phyloP scores from a whole-genome alignment of 352 stramenopile species.

The Globisporangium okanoganense region DNA sequence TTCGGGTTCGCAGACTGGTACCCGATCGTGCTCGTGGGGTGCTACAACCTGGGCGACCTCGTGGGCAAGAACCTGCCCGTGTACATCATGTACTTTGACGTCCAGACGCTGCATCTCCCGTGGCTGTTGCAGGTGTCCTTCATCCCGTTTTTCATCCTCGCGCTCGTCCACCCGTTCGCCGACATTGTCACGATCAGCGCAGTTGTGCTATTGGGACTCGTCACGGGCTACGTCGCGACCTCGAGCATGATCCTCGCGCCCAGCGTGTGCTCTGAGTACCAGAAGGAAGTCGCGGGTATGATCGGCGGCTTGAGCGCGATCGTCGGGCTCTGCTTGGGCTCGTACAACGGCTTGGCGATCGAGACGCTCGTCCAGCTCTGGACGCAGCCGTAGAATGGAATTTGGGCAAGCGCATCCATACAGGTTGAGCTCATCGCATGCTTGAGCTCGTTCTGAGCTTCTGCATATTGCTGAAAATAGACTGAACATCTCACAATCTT shows the following conservation, averaged over 20 bases:
- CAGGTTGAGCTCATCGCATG: not conserved
- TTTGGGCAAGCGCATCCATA: not conserved
- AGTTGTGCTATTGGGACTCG: constrained; percentile 54
- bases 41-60: constrained; percentile 74
- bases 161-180: constrained; percentile 48
- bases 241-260: constrained; percentile 72
- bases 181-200: constrained; percentile 49
- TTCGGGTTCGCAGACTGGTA: constrained; percentile 65
- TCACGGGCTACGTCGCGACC: constrained; percentile 78
- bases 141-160: constrained; percentile 64
- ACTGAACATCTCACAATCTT: not conserved
- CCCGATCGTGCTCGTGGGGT: constrained; percentile 66
- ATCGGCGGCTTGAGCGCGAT: constrained; percentile 67
- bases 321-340: constrained; percentile 66
- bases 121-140: constrained; percentile 64
- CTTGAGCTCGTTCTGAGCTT: not conserved
- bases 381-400: not conserved
- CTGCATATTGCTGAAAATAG: constrained; percentile 1
- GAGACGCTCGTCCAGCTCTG: constrained; percentile 60
- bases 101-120: constrained; percentile 59
- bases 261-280: constrained; percentile 67
- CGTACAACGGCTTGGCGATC: constrained; percentile 72
- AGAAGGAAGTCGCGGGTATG: constrained; percentile 80
- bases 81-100: constrained; percentile 67
- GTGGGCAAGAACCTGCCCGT: constrained; percentile 77